A percentile compares a stretch with the other conserved stretches of the same genome.
Evolutionary conservation across 1,284 basidiomycete species (phyloP).

Genomic region (Cutaneotrichosporon sp.): DNA sequence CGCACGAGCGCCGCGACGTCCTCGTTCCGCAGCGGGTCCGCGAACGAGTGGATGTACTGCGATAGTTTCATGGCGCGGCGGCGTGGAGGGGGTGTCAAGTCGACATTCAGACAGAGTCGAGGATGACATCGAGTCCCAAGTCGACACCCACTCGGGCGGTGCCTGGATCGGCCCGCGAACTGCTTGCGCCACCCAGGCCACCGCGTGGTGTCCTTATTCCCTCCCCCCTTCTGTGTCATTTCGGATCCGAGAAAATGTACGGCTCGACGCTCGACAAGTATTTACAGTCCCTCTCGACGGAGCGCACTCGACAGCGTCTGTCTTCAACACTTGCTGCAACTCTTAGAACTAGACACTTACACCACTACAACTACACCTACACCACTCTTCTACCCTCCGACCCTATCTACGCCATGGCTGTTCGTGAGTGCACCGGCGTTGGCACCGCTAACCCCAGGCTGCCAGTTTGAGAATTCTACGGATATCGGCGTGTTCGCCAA

Average conservation of each 20-base stretch:
- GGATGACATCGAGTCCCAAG: too few species aligned
- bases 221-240: neutral
- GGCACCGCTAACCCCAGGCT: conserved; percentile 52
- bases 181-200: too few species aligned
- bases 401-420: conserved; percentile 47
- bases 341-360: neutral
- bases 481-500: conserved; percentile 93
- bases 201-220: too few species aligned
- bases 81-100: neutral
- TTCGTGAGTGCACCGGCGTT: conserved; percentile 46
- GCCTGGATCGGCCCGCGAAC: too few species aligned
- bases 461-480: conserved; percentile 95
- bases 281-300: neutral
- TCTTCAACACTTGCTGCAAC: neutral
- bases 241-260: conserved; percentile 8
- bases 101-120: too few species aligned
- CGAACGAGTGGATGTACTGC: conserved; percentile 38
- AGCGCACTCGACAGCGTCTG: neutral
- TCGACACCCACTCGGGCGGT: too few species aligned
- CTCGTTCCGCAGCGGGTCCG: conserved; percentile 30
- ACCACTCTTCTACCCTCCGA: neutral
- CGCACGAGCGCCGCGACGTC: conserved; percentile 28
- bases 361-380: neutral
- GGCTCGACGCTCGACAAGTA: neutral
- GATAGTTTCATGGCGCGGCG: conserved; percentile 37